phyloP scores from a whole-genome alignment of 1,284 basidiomycete species.

The Coniophora puteana region DNA sequence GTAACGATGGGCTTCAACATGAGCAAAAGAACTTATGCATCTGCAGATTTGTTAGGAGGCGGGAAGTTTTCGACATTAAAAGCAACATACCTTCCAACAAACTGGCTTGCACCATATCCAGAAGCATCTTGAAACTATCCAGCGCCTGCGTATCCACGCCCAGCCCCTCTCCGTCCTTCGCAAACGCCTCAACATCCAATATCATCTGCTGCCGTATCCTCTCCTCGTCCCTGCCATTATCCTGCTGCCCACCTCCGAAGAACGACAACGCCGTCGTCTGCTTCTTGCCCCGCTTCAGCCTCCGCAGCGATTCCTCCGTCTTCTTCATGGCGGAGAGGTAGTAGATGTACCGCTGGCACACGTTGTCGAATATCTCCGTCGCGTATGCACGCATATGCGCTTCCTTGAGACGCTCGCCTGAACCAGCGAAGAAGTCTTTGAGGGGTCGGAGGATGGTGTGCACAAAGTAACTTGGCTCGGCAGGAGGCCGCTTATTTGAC shows the following conservation, averaged over 20 bases:
- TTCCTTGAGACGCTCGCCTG: conserved; percentile 55
- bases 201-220: conserved; percentile 84
- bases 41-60: conserved; percentile 9
- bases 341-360: conserved; percentile 64
- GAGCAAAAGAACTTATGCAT: conserved; percentile 12
- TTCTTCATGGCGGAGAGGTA: conserved; percentile 83
- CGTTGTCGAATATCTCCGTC: conserved; percentile 67
- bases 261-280: conserved; percentile 77
- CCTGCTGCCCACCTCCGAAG: conserved; percentile 38
- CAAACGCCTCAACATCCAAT: conserved; percentile 81
- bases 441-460: conserved; percentile 78
- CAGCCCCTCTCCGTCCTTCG: conserved; percentile 67
- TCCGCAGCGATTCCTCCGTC: conserved; percentile 82
- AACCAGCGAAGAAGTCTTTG: conserved; percentile 70
- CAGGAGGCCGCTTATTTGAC: conserved; percentile 66
- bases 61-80: conserved; percentile 16
- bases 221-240: conserved; percentile 74
- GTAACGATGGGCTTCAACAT: too few species aligned
- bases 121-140: conserved; percentile 53
- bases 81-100: conserved; percentile 30
- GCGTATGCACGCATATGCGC: conserved; percentile 54
- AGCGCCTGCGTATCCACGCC: conserved; percentile 61
- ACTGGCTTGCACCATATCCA: conserved; percentile 53
- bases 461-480: conserved; percentile 84
- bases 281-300: conserved; percentile 84